Evolutionary conservation across 2,329 filamentous ascomycete species (phyloP).

Genomic region (Ascochyta pisi): DNA sequence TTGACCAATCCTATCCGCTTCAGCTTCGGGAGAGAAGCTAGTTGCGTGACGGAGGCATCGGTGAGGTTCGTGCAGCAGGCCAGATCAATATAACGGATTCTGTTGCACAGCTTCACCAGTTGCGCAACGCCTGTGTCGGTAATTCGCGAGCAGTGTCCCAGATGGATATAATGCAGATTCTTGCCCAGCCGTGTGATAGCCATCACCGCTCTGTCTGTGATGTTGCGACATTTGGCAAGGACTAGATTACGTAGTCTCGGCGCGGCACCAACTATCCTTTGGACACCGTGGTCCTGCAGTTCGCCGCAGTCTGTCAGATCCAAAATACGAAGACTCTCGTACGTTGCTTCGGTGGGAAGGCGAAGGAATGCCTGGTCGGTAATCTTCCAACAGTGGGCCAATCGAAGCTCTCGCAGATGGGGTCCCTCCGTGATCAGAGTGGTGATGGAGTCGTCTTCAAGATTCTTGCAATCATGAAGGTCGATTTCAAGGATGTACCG

Average conservation of each 20-base stretch:
- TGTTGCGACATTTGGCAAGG: slow-evolving; percentile 89
- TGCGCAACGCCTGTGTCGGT: slow-evolving; percentile 87
- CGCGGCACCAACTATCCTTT: slow-evolving; percentile 84
- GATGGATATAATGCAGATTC: slow-evolving; percentile 94
- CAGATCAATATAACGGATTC: slow-evolving; percentile 95
- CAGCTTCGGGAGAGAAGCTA: slow-evolving; percentile 88
- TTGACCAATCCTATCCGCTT: slow-evolving; percentile 96
- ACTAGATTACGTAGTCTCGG: slow-evolving; percentile 92
- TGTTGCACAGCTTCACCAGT: slow-evolving; percentile 84
- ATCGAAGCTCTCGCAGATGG: slow-evolving; percentile 86
- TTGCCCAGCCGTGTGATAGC: slow-evolving; percentile 90
- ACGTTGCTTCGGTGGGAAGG: slow-evolving; percentile 71
- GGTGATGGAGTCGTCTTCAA: slow-evolving; percentile 85
- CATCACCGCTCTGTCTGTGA: slow-evolving; percentile 87
- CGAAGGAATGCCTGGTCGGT: slow-evolving; percentile 87
- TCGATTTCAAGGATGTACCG: slow-evolving; percentile 96
- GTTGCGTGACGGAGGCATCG: slow-evolving; percentile 81
- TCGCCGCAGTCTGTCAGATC: slow-evolving; percentile 89
- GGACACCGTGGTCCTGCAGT: slow-evolving; percentile 84
- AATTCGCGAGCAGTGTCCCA: slow-evolving; percentile 91
- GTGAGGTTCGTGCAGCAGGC: slow-evolving; percentile 93
- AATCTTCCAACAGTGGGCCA: slow-evolving; percentile 84
- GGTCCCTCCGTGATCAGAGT: slow-evolving; percentile 78
- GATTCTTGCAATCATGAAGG: slow-evolving; percentile 80
- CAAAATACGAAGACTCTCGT: slow-evolving; percentile 89